Conservation (phyloP, 2,329 filamentous ascomycete species). For the Fusarium napiforme region DNA sequence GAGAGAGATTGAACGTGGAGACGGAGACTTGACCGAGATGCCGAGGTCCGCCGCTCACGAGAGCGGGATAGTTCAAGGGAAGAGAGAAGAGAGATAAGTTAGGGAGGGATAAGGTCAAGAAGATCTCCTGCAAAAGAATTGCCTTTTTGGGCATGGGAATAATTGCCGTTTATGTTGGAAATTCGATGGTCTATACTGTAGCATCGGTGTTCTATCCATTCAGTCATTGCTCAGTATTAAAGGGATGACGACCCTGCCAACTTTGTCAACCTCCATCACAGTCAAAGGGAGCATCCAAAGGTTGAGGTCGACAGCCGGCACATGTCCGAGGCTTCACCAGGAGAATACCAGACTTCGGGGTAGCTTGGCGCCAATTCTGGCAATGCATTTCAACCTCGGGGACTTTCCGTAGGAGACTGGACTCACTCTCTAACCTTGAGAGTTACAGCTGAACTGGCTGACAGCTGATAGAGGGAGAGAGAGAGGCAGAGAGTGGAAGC, state of each 20-base stretch:
- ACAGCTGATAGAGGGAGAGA: not conserved
- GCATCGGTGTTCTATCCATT: not conserved
- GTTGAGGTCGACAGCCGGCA: constrained; percentile 13
- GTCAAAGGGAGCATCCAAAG: not conserved
- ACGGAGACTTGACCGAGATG: constrained; percentile 46
- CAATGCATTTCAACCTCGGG: constrained; percentile 22
- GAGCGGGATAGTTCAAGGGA: constrained; percentile 17
- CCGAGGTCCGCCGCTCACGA: constrained; percentile 47
- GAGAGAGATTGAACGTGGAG: constrained; percentile 33
- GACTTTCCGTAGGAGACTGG: constrained; percentile 25
- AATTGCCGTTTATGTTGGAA: not conserved
- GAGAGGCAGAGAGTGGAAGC: not conserved
- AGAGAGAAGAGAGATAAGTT: not conserved
- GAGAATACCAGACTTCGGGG: not conserved
- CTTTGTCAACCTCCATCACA: not conserved
- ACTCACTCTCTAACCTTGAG: not conserved
- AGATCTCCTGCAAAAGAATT: constrained; percentile 14
- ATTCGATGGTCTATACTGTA: not conserved
- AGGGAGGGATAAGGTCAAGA: not conserved
- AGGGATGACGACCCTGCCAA: not conserved
- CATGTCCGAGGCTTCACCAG: constrained; percentile 29
- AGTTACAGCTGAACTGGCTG: not conserved
- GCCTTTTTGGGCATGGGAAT: constrained; percentile 23
- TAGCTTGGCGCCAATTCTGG: constrained; percentile 19
- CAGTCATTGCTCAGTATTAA: not conserved